These are phyloP conservation scores for Dalbergia cochinchinensis DNA, from an alignment of 306 rosid species.

Conservation along the genomic window DNA sequence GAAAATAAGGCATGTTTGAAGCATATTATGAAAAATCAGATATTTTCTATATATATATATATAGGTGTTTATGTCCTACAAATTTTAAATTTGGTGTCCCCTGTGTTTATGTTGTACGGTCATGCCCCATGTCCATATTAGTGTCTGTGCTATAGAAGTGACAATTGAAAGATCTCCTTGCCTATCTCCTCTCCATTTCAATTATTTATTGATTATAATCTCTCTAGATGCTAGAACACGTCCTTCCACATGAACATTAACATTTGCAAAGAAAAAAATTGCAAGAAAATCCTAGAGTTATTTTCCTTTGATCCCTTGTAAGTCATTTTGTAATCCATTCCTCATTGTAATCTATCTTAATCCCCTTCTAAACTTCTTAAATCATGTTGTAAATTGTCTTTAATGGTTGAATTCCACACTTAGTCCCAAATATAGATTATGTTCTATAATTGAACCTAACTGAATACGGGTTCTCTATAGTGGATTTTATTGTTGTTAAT, in stretches of 20 bases:
- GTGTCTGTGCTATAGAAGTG: too few relatives aligned
- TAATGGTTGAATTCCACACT: neutral
- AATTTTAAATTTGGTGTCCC: too few relatives aligned
- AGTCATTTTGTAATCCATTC: neutral
- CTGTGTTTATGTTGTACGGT: too few relatives aligned
- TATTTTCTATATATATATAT: too few relatives aligned
- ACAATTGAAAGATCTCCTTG: neutral
- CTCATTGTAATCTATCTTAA: neutral
- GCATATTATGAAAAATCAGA: too few relatives aligned
- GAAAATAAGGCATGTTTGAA: too few relatives aligned
- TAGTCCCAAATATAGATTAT: neutral
- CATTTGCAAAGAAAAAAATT: neutral
- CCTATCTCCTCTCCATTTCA: conserved; percentile 1
- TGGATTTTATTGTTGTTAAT: neutral
- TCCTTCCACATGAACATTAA: neutral
- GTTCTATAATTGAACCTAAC: neutral
- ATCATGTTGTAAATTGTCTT: neutral
- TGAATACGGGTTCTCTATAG: conserved; percentile 6
- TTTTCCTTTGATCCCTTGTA: neutral
- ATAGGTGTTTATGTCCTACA: too few relatives aligned
- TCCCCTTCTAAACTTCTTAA: too few relatives aligned
- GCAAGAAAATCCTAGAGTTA: conserved; percentile 5
- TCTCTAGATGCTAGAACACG: neutral
- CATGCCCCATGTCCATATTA: too few relatives aligned
- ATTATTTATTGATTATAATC: neutral